Percentiles rank a stretch among this genome's conserved stretches.
These are phyloP conservation scores for Fragaria iinumae DNA, from an alignment of 306 rosid genomes.

Conservation along the genomic window DNA sequence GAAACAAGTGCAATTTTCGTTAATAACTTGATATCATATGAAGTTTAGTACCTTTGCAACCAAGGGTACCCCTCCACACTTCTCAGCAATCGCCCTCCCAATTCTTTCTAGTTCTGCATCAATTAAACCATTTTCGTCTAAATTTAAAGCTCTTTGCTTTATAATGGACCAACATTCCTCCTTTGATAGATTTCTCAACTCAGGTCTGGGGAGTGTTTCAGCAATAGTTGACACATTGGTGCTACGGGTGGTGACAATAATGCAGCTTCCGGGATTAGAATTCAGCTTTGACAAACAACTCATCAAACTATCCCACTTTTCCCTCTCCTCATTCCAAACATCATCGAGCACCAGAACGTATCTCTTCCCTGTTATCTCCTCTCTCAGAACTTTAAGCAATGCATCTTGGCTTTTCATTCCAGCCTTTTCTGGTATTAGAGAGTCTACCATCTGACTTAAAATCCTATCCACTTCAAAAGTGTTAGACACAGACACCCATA, in stretches of 20 bases:
- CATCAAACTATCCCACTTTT: not conserved
- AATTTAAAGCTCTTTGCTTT: too few species aligned
- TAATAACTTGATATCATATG: too few species aligned
- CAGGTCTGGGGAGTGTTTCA: not conserved
- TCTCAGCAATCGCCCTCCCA: too few species aligned
- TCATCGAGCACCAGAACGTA: conserved; percentile 10
- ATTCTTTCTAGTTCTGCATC: too few species aligned
- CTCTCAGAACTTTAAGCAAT: not conserved
- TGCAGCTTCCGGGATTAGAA: not conserved
- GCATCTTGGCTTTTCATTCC: not conserved
- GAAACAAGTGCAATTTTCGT: too few species aligned
- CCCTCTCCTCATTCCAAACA: not conserved
- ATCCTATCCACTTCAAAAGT: conserved; percentile 8
- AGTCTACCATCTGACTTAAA: not conserved
- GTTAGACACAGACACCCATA: conserved; percentile 26
- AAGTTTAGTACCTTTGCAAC: too few species aligned
- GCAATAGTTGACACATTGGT: not conserved
- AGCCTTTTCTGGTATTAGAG: not conserved
- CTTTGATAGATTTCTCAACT: not conserved
- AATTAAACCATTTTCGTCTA: too few species aligned
- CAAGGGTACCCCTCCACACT: too few species aligned
- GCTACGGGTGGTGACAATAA: conserved; percentile 19
- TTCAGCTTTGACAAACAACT: not conserved
- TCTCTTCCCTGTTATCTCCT: conserved; percentile 9
- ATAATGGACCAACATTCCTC: not conserved